Evolutionary conservation across 495 filamentous ascomycete species (phyloP).

Genomic region (Cladorrhinum samala): DNA sequence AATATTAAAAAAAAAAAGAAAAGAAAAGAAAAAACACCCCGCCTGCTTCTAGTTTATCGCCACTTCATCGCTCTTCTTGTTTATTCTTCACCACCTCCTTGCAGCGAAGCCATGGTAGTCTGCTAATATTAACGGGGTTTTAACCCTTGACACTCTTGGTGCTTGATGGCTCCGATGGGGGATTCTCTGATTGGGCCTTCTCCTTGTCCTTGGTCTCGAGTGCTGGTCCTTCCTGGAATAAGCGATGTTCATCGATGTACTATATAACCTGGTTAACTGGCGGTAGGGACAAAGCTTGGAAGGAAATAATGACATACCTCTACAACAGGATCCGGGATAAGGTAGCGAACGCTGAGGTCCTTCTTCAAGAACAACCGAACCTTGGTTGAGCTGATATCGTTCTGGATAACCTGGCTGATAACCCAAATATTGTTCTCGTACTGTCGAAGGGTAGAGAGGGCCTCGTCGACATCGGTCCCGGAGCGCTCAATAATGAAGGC

Average conservation of each 20-base stretch:
- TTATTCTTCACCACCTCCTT: too few species aligned
- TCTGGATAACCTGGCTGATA: slow-evolving; percentile 82
- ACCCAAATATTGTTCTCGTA: slow-evolving; percentile 71
- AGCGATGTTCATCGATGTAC: slow-evolving; percentile 68
- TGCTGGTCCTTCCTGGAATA: slow-evolving; percentile 63
- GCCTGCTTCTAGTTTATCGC: too few species aligned
- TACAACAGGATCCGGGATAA: slow-evolving; percentile 24
- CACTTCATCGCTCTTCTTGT: too few species aligned
- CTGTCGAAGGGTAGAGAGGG: slow-evolving; percentile 64
- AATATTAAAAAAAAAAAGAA: too few species aligned
- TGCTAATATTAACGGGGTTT: too few species aligned
- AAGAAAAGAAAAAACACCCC: too few species aligned
- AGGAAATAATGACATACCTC: slow-evolving; percentile 21
- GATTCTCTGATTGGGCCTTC: slow-evolving; percentile 18
- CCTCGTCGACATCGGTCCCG: slow-evolving; percentile 85
- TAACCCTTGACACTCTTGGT: slow-evolving; percentile 7
- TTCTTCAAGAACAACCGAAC: slow-evolving; percentile 76
- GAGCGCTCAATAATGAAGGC: slow-evolving; percentile 84
- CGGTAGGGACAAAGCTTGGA: background rate
- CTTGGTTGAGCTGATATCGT: slow-evolving; percentile 81
- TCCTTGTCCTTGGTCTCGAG: slow-evolving; percentile 29
- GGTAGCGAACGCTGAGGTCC: slow-evolving; percentile 65
- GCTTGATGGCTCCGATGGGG: slow-evolving; percentile 2
- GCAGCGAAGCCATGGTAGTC: too few species aligned
- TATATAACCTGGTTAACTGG: slow-evolving; percentile 45